phyloP scores from a whole-genome alignment of 1,139 yeast species.

The Geotrichum australiense region DNA sequence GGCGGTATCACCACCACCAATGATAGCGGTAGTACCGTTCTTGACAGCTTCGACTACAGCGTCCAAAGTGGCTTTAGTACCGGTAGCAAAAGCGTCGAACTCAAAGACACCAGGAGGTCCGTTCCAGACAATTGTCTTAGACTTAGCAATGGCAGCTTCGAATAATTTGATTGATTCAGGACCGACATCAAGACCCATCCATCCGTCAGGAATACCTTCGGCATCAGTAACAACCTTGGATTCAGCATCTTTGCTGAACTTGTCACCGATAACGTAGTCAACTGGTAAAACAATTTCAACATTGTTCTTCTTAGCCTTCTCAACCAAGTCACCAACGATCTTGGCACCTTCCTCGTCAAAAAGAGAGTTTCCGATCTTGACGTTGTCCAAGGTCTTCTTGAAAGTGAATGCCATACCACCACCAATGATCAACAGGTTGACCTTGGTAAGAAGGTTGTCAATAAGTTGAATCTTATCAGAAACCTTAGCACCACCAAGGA shows the following conservation, averaged over 20 bases:
- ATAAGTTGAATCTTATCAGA: slow-evolving; percentile 96
- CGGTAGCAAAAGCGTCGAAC: slow-evolving; percentile 80
- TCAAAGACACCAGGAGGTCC: slow-evolving; percentile 99
- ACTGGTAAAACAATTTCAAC: slow-evolving; percentile 89
- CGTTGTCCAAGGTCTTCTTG: slow-evolving; percentile 80
- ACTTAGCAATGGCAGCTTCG: slow-evolving; percentile 71
- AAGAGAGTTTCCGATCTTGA: slow-evolving; percentile 80
- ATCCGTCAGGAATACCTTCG: slow-evolving; percentile 84
- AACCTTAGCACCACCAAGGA: slow-evolving; percentile 97
- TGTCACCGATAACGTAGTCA: slow-evolving; percentile 91
- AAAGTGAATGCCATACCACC: slow-evolving; percentile 99
- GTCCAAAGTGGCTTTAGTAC: slow-evolving; percentile 83
- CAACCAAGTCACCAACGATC: slow-evolving; percentile 80
- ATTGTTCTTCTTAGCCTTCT: slow-evolving; percentile 89
- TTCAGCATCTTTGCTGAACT: slow-evolving; percentile 83
- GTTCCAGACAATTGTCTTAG: slow-evolving; percentile 98
- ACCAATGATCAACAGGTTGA: slow-evolving; percentile 84
- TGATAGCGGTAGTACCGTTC: slow-evolving; percentile 87
- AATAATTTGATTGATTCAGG: slow-evolving; percentile 75
- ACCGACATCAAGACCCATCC: slow-evolving; percentile 96
- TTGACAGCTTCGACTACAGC: slow-evolving; percentile 81
- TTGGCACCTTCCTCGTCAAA: slow-evolving; percentile 90
- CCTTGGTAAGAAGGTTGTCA: slow-evolving; percentile 94
- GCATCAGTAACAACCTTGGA: slow-evolving; percentile 73
- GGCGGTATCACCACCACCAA: slow-evolving; percentile 99